Evolutionary conservation across 2,329 filamentous ascomycete genomes (phyloP).

Genomic region (Calonectria pseudoreteaudii): DNA sequence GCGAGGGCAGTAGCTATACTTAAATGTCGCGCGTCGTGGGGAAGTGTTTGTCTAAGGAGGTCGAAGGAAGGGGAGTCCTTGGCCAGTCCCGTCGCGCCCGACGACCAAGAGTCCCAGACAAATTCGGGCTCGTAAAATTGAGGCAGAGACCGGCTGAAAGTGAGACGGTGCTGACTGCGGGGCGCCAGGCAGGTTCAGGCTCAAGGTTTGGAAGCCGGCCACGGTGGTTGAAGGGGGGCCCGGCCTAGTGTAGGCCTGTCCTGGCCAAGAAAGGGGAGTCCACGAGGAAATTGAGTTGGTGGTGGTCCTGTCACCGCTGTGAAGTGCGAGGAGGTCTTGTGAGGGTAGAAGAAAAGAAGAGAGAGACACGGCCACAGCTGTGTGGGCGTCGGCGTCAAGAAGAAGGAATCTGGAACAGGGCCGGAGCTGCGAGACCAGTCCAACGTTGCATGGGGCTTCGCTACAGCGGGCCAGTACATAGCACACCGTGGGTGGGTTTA

Average conservation of each 20-base stretch:
- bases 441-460: slow-evolving; percentile 43
- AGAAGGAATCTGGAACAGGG: slow-evolving; percentile 36
- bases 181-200: slow-evolving; percentile 16
- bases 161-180: slow-evolving; percentile 36
- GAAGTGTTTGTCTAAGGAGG: slow-evolving; percentile 33
- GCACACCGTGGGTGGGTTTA: slow-evolving; percentile 34
- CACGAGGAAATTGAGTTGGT: slow-evolving; percentile 21
- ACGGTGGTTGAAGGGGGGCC: slow-evolving; percentile 8
- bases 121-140: slow-evolving; percentile 23
- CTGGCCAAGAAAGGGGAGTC: slow-evolving; percentile 11
- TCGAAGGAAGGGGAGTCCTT: slow-evolving; percentile 33
- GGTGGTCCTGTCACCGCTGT: background rate
- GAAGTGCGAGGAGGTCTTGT: slow-evolving; percentile 1
- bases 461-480: slow-evolving; percentile 19
- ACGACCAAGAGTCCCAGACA: slow-evolving; percentile 28
- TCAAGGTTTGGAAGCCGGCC: slow-evolving; percentile 14
- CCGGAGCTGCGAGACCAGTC: slow-evolving; percentile 38
- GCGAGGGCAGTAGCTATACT: slow-evolving; percentile 33
- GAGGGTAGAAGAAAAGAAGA: slow-evolving; percentile 25
- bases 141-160: slow-evolving; percentile 43
- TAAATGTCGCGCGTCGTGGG: slow-evolving; percentile 41
- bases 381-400: slow-evolving; percentile 41
- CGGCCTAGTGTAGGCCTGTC: slow-evolving; percentile 13
- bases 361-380: slow-evolving; percentile 25
- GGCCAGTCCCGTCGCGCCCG: slow-evolving; percentile 36